Base-by-base conservation (phyloP, 805 yeast genomes). In the Wickerhamomyces chaumierensis region DNA sequence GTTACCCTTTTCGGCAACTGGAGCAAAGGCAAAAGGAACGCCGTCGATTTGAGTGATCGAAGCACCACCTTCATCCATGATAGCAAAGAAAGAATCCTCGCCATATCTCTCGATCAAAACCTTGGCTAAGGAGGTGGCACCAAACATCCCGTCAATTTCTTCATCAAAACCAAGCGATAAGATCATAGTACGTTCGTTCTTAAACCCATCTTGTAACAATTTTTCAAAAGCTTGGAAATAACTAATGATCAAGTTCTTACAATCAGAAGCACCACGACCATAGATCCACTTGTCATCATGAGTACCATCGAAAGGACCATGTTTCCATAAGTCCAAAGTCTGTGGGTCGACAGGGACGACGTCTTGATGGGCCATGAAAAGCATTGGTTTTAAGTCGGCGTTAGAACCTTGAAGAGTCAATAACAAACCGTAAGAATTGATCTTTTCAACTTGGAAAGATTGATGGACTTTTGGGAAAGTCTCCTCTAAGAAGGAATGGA, bases 311-410 rank as follows among this genome's bases (percentile, higher is more conserved):
- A 75, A 81, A 3, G 95, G 94, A 6, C 76, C 77, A 49, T 71
- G 66, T 1, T 60, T 62, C 94, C 95, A 85, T 36, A 69, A 60
- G 20, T 58, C 62, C 33, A 66, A 56, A 2, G 86, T 75, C 17
- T 66, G 72, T n/a, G 55, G 51, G 51, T 75, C 81, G 4, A 81
- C 81, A 0, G 94, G 94, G 15, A 85, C 95, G 3, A 79, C 85
- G 52, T 85, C 95, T 53, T 78, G 84, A 55, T 85, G 95, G 2
- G 92, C 88, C 57, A 80, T 71, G 36, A 82, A 61, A 57, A 85
- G 48, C 18, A 78, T 48, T 6, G 95, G 95, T 52, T 78, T 75
- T 48, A 78, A 58, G 2, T 52, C 41, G 2, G 48, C 19, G 33
- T 71, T 52, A 3, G 69, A 54, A 12, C 94, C 94, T 41, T 68